phyloP scores from a whole-genome alignment of 2,329 filamentous ascomycete species.

The Tolypocladium album region DNA sequence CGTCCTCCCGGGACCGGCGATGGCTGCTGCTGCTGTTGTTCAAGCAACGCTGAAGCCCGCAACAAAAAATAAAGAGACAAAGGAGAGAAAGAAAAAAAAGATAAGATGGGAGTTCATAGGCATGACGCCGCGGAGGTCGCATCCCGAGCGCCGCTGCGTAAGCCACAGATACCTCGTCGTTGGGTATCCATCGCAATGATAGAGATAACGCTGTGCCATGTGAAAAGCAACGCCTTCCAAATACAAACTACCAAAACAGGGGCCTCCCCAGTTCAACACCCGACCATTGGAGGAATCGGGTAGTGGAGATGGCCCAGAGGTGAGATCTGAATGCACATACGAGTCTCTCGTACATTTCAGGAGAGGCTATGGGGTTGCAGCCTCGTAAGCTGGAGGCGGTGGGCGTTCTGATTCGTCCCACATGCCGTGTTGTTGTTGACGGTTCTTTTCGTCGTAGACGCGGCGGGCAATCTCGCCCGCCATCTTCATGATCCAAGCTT shows the following conservation, averaged over 20 bases:
- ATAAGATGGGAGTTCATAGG: background rate
- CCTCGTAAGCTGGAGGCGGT: slow-evolving; percentile 54
- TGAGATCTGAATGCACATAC: slow-evolving; percentile 5
- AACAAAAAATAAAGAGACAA: background rate
- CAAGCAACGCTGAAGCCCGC: background rate
- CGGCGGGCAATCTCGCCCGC: slow-evolving; percentile 81
- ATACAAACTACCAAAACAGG: background rate
- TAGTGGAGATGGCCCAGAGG: background rate
- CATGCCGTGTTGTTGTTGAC: slow-evolving; percentile 16
- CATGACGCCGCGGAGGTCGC: background rate
- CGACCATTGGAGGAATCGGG: background rate
- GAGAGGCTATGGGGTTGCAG: slow-evolving; percentile 25
- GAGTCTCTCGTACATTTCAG: slow-evolving; percentile 1
- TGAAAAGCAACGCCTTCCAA: background rate
- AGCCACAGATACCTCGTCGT: background rate
- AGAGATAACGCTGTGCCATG: background rate
- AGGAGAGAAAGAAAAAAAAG: background rate
- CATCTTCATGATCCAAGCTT: slow-evolving; percentile 88
- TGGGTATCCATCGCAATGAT: background rate
- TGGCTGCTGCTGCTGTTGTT: background rate
- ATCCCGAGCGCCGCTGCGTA: background rate
- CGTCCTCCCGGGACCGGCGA: background rate
- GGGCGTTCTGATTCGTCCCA: slow-evolving; percentile 43
- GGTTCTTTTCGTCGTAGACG: slow-evolving; percentile 75
- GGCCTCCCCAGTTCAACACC: background rate